Base-by-base conservation (phyloP, 768 basidiomycete genomes). In the Hypholoma sublateritium region DNA sequence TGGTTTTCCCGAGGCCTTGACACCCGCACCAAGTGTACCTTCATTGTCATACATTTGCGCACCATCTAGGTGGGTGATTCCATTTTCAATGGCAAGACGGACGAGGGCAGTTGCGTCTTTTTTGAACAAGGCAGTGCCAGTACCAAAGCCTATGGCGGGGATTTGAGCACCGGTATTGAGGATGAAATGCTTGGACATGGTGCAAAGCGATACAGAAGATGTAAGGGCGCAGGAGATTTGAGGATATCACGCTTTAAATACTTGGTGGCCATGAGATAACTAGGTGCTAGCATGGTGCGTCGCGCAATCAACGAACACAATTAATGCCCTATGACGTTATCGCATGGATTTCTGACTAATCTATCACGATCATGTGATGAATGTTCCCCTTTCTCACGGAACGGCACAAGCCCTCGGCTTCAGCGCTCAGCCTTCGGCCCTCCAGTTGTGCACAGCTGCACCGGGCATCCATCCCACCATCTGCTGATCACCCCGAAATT, bases 71-170 rank as follows among this genome's bases (percentile, higher is more conserved):
- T 88, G 86, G 12, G 73, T 81, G 62, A 86, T 76, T 2, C 82
- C 82, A 45, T 71, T 76, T n/a, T 77, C 71, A 50, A 88, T 80
- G 17, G 87, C 87, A 19, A 67, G 57, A 36, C 62, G 68, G 45
- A 83, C 72, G 8, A 70, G 59, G 3, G 71, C 62, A 21, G 72
- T 59, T 11, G 77, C 80, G 59, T 86, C 80, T 58, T 74, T 74
- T 12, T 56, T 50, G 54, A 62, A 82, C 14, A 82, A 70, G 1
- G 83, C 83, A 1, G 83, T 82, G 0, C 86, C 86, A 16, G 82
- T 86, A 16, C 87, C 87, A 58, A 83, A 87, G 1, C 76, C 86
- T 24, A 87, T 69, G 79, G 79, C 81, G 14, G 87, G 87, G 36
- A 80, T 71, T 4, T 61, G 62, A 17, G 67, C 71, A 17, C 83